phyloP scores from a whole-genome alignment of 495 filamentous ascomycete species.

The Bryoglossum gracile region DNA sequence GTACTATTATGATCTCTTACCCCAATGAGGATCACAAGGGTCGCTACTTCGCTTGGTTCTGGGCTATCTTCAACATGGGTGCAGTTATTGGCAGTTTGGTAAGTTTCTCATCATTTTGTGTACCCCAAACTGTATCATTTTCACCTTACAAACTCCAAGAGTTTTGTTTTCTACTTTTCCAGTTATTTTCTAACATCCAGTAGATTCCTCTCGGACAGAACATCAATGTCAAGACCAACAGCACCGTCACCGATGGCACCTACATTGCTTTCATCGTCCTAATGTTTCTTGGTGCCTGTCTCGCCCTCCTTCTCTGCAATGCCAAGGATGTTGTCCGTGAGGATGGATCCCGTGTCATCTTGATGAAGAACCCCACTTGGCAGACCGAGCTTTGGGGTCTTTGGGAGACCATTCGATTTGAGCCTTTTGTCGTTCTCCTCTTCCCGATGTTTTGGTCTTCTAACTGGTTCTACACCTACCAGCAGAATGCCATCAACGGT shows the following conservation, averaged over 20 bases:
- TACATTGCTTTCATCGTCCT: conserved; percentile 89
- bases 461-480: conserved; percentile 74
- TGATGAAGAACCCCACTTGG: conserved; percentile 84
- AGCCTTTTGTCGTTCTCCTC: conserved; percentile 73
- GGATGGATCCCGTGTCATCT: conserved; percentile 75
- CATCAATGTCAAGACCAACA: conserved; percentile 51
- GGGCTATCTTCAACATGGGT: conserved; percentile 93
- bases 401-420: conserved; percentile 60
- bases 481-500: conserved; percentile 51
- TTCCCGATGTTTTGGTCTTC: conserved; percentile 85
- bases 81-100: conserved; percentile 84
- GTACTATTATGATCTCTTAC: conserved; percentile 94
- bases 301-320: conserved; percentile 68
- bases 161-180: background rate
- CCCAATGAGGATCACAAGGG: conserved; percentile 77
- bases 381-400: conserved; percentile 71
- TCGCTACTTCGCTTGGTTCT: conserved; percentile 83
- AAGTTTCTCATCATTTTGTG: conserved; percentile 21
- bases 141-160: background rate
- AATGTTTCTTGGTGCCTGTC: conserved; percentile 66
- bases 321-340: conserved; percentile 60
- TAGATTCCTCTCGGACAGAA: conserved; percentile 76
- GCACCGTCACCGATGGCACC: conserved; percentile 70
- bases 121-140: background rate
- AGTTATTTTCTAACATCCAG: background rate